A percentile compares a stretch with the other conserved stretches of the same genome.
These are phyloP conservation scores for Pleomassaria siparia DNA, from an alignment of 2,329 filamentous ascomycete species.

Conservation along the genomic window DNA sequence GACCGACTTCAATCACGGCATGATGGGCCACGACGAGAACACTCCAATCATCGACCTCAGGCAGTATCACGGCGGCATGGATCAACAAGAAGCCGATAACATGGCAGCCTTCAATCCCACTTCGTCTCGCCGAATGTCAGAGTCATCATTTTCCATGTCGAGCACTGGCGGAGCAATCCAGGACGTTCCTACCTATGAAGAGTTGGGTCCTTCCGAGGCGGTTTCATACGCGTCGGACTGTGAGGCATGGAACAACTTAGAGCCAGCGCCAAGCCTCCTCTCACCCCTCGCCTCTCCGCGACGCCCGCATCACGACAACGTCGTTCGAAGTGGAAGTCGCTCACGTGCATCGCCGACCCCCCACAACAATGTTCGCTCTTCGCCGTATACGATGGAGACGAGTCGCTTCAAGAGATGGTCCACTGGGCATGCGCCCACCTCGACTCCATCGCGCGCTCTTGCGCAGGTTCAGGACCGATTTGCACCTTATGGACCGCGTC, in stretches of 20 bases:
- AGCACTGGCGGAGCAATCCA: slow-evolving; percentile 61
- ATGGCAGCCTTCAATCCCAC: slow-evolving; percentile 44
- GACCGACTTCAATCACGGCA: slow-evolving; percentile 39
- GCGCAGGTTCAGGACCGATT: slow-evolving; percentile 62
- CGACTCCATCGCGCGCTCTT: slow-evolving; percentile 62
- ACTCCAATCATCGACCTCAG: slow-evolving; percentile 45
- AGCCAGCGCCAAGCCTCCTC: slow-evolving; percentile 66
- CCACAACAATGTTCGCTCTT: slow-evolving; percentile 66
- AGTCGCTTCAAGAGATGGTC: slow-evolving; percentile 74
- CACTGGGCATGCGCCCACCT: slow-evolving; percentile 63
- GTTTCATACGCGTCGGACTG: slow-evolving; percentile 63
- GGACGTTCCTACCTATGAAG: slow-evolving; percentile 71
- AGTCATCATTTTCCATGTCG: slow-evolving; percentile 73
- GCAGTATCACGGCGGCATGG: slow-evolving; percentile 37
- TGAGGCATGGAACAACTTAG: slow-evolving; percentile 68
- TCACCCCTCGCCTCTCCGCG: slow-evolving; percentile 74
- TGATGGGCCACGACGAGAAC: slow-evolving; percentile 43
- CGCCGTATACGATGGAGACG: slow-evolving; percentile 70
- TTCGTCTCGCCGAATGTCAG: slow-evolving; percentile 66
- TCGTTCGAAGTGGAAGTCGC: slow-evolving; percentile 59
- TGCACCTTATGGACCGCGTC: slow-evolving; percentile 60
- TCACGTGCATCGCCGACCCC: slow-evolving; percentile 73
- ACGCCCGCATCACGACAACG: slow-evolving; percentile 57
- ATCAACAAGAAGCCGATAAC: slow-evolving; percentile 34
- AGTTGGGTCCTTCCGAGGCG: slow-evolving; percentile 69